Percentiles rank a stretch among this genome's conserved stretches.
phyloP scores from a whole-genome alignment of 306 rosid genomes.

The Herpetospermum pedunculosum region DNA sequence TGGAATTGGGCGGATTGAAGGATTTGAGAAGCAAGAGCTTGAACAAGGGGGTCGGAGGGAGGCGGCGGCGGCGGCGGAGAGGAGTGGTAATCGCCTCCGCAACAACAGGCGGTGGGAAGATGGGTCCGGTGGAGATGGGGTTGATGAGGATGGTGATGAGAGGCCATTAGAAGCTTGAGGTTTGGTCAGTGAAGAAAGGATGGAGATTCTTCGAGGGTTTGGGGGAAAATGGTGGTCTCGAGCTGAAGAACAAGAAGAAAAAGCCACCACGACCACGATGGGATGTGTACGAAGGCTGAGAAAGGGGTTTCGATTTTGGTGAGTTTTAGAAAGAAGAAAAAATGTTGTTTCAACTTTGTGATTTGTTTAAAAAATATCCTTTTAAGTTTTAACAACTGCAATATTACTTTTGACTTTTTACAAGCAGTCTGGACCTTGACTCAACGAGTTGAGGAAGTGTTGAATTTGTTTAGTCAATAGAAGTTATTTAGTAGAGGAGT shows the following conservation, averaged over 20 bases:
- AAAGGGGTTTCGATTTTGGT: not conserved
- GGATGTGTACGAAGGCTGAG: not conserved
- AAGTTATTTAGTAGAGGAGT: no score
- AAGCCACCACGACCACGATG: no score
- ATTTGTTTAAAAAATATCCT: no score
- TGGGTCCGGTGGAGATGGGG: constrained; percentile 12
- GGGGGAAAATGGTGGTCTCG: not conserved
- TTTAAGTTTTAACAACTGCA: no score
- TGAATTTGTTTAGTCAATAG: no score
- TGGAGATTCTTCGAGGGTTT: not conserved
- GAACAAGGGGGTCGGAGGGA: constrained; percentile 20
- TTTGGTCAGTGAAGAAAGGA: not conserved
- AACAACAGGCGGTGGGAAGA: constrained; percentile 14
- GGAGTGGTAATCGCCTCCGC: constrained; percentile 18
- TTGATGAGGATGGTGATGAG: constrained; percentile 22
- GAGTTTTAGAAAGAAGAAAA: no score
- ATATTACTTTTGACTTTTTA: no score
- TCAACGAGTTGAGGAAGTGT: no score
- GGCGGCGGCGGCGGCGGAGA: constrained; percentile 19
- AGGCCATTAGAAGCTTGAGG: constrained; percentile 39
- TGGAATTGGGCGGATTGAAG: constrained; percentile 5
- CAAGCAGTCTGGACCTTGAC: no score
- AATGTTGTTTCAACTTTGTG: no score
- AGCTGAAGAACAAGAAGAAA: not conserved
- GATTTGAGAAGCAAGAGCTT: constrained; percentile 1